Percentiles rank a stretch among this genome's conserved stretches.
phyloP scores from a whole-genome alignment of 495 filamentous ascomycete genomes.

The Hypoxylon fragiforme region DNA sequence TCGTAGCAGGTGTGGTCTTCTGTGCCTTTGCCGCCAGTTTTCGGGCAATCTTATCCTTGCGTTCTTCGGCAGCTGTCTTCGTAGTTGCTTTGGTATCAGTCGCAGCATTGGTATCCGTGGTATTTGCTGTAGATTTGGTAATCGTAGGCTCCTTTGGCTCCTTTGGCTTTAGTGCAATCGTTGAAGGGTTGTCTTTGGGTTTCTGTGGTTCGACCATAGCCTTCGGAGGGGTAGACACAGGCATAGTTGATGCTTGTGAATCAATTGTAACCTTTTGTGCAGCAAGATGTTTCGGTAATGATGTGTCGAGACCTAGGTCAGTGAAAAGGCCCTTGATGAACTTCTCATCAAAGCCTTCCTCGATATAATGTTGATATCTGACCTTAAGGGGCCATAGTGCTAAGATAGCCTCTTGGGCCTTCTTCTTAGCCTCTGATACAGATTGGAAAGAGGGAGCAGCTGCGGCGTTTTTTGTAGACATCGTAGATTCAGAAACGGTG shows the following conservation, averaged over 20 bases:
- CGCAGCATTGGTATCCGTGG: constrained; percentile 6
- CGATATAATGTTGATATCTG: constrained; percentile 66
- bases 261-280: constrained; percentile 6
- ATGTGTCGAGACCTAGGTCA: constrained; percentile 61
- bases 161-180: constrained; percentile 6
- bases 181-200: background rate
- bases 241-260: background rate
- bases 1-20: constrained; percentile 32
- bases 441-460: constrained; percentile 17
- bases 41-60: constrained; percentile 75
- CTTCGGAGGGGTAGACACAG: constrained; percentile 1
- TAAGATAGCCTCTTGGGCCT: constrained; percentile 70
- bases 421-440: constrained; percentile 59
- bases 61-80: constrained; percentile 61
- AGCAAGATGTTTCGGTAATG: constrained; percentile 32
- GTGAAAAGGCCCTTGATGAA: constrained; percentile 66
- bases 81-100: constrained; percentile 28
- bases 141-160: constrained; percentile 14
- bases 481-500: background rate
- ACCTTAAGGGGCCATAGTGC: constrained; percentile 66
- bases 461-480: background rate
- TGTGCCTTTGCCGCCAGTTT: constrained; percentile 64
- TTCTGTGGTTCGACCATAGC: constrained; percentile 7
- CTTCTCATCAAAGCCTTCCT: constrained; percentile 68
- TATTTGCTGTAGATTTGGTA: constrained; percentile 5